Conservation (phyloP, 2,329 filamentous ascomycete genomes). For the Phyllosticta capitalensis region DNA sequence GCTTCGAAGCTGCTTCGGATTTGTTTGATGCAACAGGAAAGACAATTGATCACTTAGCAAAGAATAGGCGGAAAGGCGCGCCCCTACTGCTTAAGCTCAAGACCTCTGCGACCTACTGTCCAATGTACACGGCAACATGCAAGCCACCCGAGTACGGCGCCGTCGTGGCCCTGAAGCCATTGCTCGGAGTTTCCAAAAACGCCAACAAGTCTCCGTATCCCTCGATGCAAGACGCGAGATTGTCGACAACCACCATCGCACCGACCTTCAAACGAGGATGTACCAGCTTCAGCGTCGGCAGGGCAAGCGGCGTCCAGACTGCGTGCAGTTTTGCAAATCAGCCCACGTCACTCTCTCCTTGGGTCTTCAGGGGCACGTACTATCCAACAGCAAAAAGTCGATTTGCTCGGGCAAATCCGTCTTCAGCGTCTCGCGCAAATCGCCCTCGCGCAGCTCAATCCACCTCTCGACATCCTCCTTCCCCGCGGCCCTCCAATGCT, state of each 20-base stretch:
- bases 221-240: conserved; percentile 31
- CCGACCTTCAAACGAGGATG: conserved; percentile 38
- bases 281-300: conserved; percentile 43
- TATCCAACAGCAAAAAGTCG: conserved; percentile 52
- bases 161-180: conserved; percentile 42
- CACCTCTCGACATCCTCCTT: conserved; percentile 34
- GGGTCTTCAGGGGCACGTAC: conserved; percentile 33
- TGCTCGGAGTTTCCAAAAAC: conserved; percentile 37
- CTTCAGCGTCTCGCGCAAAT: conserved; percentile 48
- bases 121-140: conserved; percentile 28
- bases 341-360: conserved; percentile 1
- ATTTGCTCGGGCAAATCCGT: conserved; percentile 36
- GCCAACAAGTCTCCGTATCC: conserved; percentile 40
- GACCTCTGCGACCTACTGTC: neutral
- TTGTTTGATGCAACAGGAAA: too few species aligned
- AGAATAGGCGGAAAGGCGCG: too few species aligned
- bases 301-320: conserved; percentile 49
- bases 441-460: conserved; percentile 50
- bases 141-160: conserved; percentile 42
- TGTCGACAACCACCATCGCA: conserved; percentile 43
- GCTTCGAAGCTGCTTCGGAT: too few species aligned
- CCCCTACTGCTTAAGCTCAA: too few species aligned
- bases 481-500: conserved; percentile 46
- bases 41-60: too few species aligned
- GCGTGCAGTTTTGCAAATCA: neutral